Base-by-base conservation (phyloP, 305 asterid genomes). In the Fraxinus albicans region DNA sequence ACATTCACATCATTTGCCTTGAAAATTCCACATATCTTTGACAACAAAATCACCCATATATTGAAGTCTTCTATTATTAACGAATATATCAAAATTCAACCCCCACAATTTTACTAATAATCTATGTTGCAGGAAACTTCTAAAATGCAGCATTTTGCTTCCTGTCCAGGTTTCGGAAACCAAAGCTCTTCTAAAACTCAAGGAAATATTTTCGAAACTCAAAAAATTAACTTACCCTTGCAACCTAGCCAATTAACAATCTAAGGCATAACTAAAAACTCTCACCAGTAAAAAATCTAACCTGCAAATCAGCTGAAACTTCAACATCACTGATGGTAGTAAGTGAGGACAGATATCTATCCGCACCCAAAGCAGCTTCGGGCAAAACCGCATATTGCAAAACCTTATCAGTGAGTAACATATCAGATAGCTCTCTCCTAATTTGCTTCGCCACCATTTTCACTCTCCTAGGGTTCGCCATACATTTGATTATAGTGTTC, bases 401-500 rank as follows among this genome's bases (percentile, higher is more conserved):
- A 86, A 93, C 97, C 91, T 94, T 92, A 84, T 96, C 98, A 0
- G 95, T 91, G 3, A 96, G 90, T 83, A 96, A 85, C 98, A 96
- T 96, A 33, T 94, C 96, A 3, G 99, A 92, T 2, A 96, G 91
- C 90, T 94, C 99, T 80, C 99, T 92, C 91, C 86, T 77, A 79
- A 96, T 96, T 87, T 96, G 99, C 84, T 92, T 93, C 17, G 99
- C 92, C 87, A 96, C 99, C 98, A 93, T 96, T 88, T 90, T 89
- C 83, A 96, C 99, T 85, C 99, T 93, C 87, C 99, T 89, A 58
- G 98, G 95, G 86, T 94, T 92, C 79, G 99, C 98, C 99, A 96
- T 94, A 89, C 98, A 96, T 81, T 83, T 83, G 63, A 91, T 80
- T 6, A 80, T 17, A 53, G 85, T 76, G 31, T 33, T 83, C 60